A percentile compares a stretch with the other conserved stretches of the same genome.
These are phyloP conservation scores for Collariella sp. DNA, from an alignment of 495 filamentous ascomycete species.

Conservation along the genomic window DNA sequence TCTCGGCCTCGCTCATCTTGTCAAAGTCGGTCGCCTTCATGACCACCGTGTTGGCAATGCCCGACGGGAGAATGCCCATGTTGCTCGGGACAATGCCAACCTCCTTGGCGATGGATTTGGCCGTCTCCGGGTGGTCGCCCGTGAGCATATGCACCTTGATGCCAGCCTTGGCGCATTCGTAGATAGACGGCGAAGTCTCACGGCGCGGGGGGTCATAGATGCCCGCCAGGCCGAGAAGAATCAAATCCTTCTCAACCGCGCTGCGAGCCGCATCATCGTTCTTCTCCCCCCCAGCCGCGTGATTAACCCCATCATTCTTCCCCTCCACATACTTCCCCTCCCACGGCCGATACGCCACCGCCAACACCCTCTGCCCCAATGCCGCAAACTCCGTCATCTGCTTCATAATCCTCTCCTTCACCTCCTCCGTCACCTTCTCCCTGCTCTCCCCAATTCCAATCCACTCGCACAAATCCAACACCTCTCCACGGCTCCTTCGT, in stretches of 20 bases:
- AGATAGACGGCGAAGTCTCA: constrained; percentile 57
- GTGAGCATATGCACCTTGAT: constrained; percentile 78
- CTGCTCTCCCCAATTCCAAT: constrained; percentile 46
- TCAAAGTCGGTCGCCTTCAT: constrained; percentile 60
- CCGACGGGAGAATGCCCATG: constrained; percentile 42
- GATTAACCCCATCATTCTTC: background rate
- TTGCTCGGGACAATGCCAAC: constrained; percentile 64
- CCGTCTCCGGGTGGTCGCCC: constrained; percentile 68
- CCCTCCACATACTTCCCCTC: constrained; percentile 16
- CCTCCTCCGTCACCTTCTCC: constrained; percentile 47
- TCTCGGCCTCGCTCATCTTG: constrained; percentile 48
- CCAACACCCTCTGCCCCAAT: constrained; percentile 73
- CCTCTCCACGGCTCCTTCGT: constrained; percentile 73
- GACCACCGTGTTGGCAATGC: constrained; percentile 47
- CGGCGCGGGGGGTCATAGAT: constrained; percentile 68
- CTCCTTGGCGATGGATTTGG: constrained; percentile 65
- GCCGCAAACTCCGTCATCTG: constrained; percentile 61
- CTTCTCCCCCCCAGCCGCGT: constrained; percentile 7
- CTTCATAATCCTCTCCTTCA: constrained; percentile 50
- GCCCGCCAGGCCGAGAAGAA: constrained; percentile 60
- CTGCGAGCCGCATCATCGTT: constrained; percentile 31
- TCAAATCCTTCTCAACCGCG: constrained; percentile 48
- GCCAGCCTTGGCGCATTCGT: constrained; percentile 57
- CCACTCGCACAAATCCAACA: constrained; percentile 61
- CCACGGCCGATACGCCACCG: constrained; percentile 51